Evolutionary conservation across 805 yeast genomes (phyloP).

Genomic region (Lipomyces lipofer): DNA sequence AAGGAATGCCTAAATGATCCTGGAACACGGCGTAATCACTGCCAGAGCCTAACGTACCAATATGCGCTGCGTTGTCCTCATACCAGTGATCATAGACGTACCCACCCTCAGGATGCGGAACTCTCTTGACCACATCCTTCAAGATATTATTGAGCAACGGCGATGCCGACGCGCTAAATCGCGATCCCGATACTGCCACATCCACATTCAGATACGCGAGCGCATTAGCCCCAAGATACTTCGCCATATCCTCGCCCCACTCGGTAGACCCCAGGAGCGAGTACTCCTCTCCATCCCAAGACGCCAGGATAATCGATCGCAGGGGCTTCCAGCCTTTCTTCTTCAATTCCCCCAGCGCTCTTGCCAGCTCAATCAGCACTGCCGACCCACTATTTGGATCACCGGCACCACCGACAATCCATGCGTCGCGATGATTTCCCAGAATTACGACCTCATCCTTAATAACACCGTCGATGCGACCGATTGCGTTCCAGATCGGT

Average conservation of each 20-base stretch:
- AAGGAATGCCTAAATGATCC: constrained; percentile 46
- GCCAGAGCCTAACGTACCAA: constrained; percentile 63
- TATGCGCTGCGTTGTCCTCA: constrained; percentile 36
- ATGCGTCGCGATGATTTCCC: constrained; percentile 80
- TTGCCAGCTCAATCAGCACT: constrained; percentile 60
- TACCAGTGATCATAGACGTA: constrained; percentile 43
- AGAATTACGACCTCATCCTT: constrained; percentile 58
- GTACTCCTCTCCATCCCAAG: constrained; percentile 82
- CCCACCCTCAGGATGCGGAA: constrained; percentile 49
- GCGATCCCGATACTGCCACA: constrained; percentile 59
- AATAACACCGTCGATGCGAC: constrained; percentile 55
- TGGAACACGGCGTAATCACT: constrained; percentile 58
- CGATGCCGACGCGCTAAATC: constrained; percentile 54
- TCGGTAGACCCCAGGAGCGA: constrained; percentile 78
- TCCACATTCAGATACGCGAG: constrained; percentile 72
- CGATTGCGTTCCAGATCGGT: constrained; percentile 65
- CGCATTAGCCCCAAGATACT: constrained; percentile 49
- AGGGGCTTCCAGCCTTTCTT: constrained; percentile 69
- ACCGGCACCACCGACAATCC: constrained; percentile 77
- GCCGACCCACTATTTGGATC: constrained; percentile 80
- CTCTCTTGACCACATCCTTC: constrained; percentile 46
- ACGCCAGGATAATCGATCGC: constrained; percentile 66
- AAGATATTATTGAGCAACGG: constrained; percentile 58
- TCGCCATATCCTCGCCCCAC: constrained; percentile 62
- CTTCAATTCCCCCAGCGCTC: constrained; percentile 55